phyloP scores from a whole-genome alignment of 177 flowering plant genomes.

The Telopea speciosissima region DNA sequence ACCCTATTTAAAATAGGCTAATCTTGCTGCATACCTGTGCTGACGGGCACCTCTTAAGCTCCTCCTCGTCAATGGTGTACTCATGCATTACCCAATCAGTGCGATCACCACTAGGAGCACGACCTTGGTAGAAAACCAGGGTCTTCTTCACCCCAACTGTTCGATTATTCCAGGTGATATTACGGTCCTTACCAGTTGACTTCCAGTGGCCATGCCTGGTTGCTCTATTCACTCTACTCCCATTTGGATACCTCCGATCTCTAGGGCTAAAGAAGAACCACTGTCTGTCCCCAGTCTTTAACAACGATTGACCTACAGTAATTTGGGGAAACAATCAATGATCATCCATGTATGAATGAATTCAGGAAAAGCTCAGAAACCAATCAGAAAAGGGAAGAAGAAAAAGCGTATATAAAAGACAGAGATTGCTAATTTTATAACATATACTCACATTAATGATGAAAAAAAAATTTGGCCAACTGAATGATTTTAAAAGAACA shows the following conservation, averaged over 20 bases:
- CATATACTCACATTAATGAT: not conserved
- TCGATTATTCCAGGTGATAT: slow-evolving; percentile 44
- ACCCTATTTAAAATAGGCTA: not conserved
- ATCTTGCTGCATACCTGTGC: slow-evolving; percentile 32
- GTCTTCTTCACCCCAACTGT: slow-evolving; percentile 81
- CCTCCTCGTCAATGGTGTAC: slow-evolving; percentile 76
- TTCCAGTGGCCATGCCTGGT: slow-evolving; percentile 89
- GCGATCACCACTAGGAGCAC: slow-evolving; percentile 73
- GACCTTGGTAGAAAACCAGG: slow-evolving; percentile 71
- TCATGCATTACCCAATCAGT: slow-evolving; percentile 99
- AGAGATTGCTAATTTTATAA: not conserved
- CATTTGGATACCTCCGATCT: slow-evolving; percentile 84
- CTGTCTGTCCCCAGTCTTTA: slow-evolving; percentile 76
- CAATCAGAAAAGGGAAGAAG: not conserved
- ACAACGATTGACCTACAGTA: slow-evolving; percentile 47
- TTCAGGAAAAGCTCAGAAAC: not conserved
- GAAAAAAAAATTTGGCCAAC: too few species aligned
- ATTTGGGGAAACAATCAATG: not conserved
- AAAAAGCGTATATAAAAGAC: too few species aligned
- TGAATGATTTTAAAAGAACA: not conserved
- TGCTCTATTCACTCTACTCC: slow-evolving; percentile 69
- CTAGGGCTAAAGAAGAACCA: slow-evolving; percentile 92
- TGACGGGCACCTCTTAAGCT: slow-evolving; percentile 59
- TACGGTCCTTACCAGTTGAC: slow-evolving; percentile 89
- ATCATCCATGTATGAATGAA: not conserved